Evolutionary conservation across 108 stramenopile genomes (phyloP), one percentile per base, ranked within the genome.

Genomic region (Skeletonema potamos): DNA sequence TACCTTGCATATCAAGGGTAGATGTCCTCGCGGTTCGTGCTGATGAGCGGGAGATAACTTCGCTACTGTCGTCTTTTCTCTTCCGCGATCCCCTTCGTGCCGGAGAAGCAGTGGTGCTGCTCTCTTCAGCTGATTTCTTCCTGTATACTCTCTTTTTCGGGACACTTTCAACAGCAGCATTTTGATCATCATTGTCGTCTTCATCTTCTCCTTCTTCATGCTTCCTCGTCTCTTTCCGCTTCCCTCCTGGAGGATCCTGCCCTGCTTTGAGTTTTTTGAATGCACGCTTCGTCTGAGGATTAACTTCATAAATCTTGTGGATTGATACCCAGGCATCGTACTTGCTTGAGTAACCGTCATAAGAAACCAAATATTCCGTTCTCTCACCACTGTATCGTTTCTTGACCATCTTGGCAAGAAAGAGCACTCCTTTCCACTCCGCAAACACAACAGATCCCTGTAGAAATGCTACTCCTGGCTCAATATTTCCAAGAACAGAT

Each of bases 361-460:
- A 83, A 18, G 66, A 64, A 17, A 83, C 60, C 22, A 79, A 11
- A 48, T 83, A 83, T 60, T 83, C 73, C 46, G 64, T 75, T 39
- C 68, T 36, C 3, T 76, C 73, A 22, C 78, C 82, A 44, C 68
- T 39, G 54, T 74, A 78, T 29, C 77, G 66, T 58, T 78, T 74
- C 46, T 83, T 83, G 17, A 83, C 56, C 82, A 83, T 83, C 41
- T 83, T 83, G 0, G 78, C 82, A 27, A 83, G 74, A 65, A 70
- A 83, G 2, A 83, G 54, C 27, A 46, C 68, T 22, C 54, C 82
- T 29, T 43, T 79, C 68, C 66, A 66, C 51, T 75, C 64, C 2
- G 75, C 73, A 76, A 83, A 83, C 4, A 83, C 78, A 27, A 74
- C 58, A 0, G 82, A 83, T 28, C 82, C 82, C 6, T 74, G 74